These are phyloP conservation scores for Rubroboletus pulcherrimus DNA, from an alignment of 768 basidiomycete species.

Conservation along the genomic window DNA sequence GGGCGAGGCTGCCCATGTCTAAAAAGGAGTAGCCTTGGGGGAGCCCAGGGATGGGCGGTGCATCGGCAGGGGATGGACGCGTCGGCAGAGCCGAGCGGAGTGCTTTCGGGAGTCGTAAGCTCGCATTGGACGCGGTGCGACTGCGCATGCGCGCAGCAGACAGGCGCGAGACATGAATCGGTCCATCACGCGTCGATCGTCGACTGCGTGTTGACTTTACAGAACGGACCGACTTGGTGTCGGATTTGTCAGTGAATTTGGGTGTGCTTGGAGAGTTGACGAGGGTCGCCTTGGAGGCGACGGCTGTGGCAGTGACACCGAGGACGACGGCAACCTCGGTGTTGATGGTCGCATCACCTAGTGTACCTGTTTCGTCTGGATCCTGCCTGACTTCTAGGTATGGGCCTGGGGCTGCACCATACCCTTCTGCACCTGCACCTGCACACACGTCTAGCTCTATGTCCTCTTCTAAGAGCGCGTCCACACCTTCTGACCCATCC, in stretches of 20 bases:
- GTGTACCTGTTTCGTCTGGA: conserved; percentile 26
- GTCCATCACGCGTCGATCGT: conserved; percentile 22
- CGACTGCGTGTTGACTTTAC: conserved; percentile 25
- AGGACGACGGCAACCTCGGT: conserved; percentile 32
- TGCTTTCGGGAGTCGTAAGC: conserved; percentile 54
- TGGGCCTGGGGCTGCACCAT: conserved; percentile 9
- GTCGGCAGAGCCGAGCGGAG: conserved; percentile 30
- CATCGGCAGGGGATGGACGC: conserved; percentile 29
- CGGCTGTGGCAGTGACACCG: conserved; percentile 36
- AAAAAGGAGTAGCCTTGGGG: conserved; percentile 32
- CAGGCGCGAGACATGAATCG: conserved; percentile 42
- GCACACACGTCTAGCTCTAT: neutral
- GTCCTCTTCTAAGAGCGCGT: neutral
- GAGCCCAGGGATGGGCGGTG: conserved; percentile 31
- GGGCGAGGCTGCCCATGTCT: conserved; percentile 31
- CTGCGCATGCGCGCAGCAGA: conserved; percentile 65
- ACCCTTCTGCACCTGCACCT: conserved; percentile 4
- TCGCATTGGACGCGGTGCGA: conserved; percentile 59
- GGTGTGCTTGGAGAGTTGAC: conserved; percentile 9
- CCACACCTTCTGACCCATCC: neutral
- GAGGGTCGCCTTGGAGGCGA: conserved; percentile 37
- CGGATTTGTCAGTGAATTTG: conserved; percentile 6
- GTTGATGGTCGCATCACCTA: conserved; percentile 24
- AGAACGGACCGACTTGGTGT: conserved; percentile 25
- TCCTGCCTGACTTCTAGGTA: conserved; percentile 6